Base-by-base conservation (phyloP, 2,329 filamentous ascomycete genomes). In the Rhynchosporium secalis region DNA sequence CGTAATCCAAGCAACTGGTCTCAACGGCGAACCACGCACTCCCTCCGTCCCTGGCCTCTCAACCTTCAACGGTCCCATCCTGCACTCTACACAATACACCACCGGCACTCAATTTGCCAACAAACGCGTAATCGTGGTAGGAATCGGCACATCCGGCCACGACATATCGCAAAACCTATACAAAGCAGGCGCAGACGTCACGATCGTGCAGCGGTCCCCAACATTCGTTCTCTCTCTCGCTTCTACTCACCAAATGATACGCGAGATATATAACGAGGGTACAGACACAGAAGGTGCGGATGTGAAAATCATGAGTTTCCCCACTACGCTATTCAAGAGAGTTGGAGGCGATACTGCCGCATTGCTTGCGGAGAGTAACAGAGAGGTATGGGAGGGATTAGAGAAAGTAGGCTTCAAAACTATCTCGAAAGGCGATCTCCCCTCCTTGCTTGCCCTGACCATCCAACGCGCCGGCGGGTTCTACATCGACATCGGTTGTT, bases 161-260 rank as follows among this genome's bases (percentile, higher is more conserved):
- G 87, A 90, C 67, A 90, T 90, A 60, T 82, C 85, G 0, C 86
- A 89, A 58, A 84, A 89, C 65, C 89, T 81, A 68, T 79, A 83
- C 43, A 85, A 89, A 66, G 83, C 85, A 60, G 88, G 88, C 0
- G 86, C 86, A 62, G 76, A 83, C 1, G 82, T 90, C 1, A 91
- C 87, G 0, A 86, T 91, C 72, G 81, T 91, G 0, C 88, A 91
- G 73, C 81, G 88, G n/a, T 43, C 45, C 12, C 43, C 48, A 43
- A 59, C 61, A 1, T 60, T 49, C 28, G 47, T 60, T 3, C 45
- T 48, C 15, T 15, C 31, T 38, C 56, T 58, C 43, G 13, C 33
- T 31, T 40, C 33, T 8, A n/a, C 40, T 7, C 45, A 58, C n/a
- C 29, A 29, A 41, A 58, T 58, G 29, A 26, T 58, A 5, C 6